A percentile compares a stretch with the other conserved stretches of the same genome.
Conservation (phyloP, 2,329 filamentous ascomycete genomes). For the Aspergillus unguis region DNA sequence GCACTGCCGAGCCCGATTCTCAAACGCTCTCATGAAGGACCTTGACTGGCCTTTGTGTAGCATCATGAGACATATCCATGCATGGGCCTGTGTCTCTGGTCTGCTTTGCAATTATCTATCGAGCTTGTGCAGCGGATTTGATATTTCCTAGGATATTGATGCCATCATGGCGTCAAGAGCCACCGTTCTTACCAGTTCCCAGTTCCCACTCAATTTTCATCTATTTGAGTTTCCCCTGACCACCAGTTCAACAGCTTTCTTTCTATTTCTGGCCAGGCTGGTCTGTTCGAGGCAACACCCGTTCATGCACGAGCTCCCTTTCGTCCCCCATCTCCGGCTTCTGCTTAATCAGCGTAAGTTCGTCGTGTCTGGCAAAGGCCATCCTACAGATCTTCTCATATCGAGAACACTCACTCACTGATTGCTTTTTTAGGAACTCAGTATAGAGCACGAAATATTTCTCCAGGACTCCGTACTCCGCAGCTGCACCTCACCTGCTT, state of each 20-base stretch:
- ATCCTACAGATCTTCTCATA: not conserved
- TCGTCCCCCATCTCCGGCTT: not conserved
- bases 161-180: not conserved
- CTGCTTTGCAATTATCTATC: not conserved
- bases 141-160: not conserved
- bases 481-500: conserved; percentile 9
- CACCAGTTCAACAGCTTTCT: conserved; percentile 1
- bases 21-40: not conserved
- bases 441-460: too few relatives aligned
- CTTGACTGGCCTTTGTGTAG: not conserved
- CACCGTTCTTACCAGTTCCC: conserved; percentile 8
- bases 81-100: not conserved
- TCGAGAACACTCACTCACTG: conserved; percentile 1
- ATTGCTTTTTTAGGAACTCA: not conserved
- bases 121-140: conserved; percentile 6
- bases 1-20: not conserved
- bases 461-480: not conserved
- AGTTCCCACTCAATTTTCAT: not conserved
- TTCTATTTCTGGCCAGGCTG: not conserved
- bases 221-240: conserved; percentile 9
- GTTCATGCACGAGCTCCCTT: conserved; percentile 17
- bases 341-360: not conserved
- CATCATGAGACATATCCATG: not conserved
- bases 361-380: not conserved
- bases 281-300: conserved; percentile 16